These are phyloP conservation scores for Kodamaea ohmeri DNA, from an alignment of 1,139 yeast species.

Conservation along the genomic window DNA sequence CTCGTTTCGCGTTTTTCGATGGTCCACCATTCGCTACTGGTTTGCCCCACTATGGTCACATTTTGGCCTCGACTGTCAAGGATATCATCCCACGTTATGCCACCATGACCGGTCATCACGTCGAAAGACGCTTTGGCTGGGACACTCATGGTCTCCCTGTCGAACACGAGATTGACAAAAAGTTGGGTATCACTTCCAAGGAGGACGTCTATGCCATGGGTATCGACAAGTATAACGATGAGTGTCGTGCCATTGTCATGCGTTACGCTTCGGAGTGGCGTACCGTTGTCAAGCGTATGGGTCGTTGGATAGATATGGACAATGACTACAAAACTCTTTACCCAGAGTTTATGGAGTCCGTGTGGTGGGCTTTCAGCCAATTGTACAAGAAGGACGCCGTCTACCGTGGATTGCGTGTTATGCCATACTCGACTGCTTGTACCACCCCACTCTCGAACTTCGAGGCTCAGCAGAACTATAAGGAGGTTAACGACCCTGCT, in stretches of 20 bases:
- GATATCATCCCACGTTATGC: conserved; percentile 98
- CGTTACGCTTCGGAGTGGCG: conserved; percentile 96
- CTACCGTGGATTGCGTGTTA: conserved; percentile 91
- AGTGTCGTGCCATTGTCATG: conserved; percentile 97
- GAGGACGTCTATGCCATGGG: conserved; percentile 94
- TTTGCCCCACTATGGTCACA: conserved; percentile 98
- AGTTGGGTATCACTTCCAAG: conserved; percentile 87
- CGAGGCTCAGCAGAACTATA: conserved; percentile 97
- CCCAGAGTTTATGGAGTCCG: conserved; percentile 95
- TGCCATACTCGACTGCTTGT: conserved; percentile 98
- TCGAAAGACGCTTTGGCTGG: conserved; percentile 98
- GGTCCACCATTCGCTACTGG: conserved; percentile 99
- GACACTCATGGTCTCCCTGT: conserved; percentile 99
- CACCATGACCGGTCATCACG: conserved; percentile 94
- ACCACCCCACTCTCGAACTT: conserved; percentile 96
- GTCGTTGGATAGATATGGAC: conserved; percentile 99
- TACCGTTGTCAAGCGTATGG: conserved; percentile 84
- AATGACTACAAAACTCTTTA: conserved; percentile 96
- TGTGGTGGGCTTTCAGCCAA: conserved; percentile 98
- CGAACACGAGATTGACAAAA: conserved; percentile 98
- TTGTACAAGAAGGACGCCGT: conserved; percentile 81
- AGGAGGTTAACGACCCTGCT: conserved; percentile 96
- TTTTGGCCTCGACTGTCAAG: conserved; percentile 92
- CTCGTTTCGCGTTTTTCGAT: conserved; percentile 90
- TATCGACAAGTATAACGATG: conserved; percentile 87